Conservation (phyloP, 495 filamentous ascomycete species). For the Xylaria scruposa region DNA sequence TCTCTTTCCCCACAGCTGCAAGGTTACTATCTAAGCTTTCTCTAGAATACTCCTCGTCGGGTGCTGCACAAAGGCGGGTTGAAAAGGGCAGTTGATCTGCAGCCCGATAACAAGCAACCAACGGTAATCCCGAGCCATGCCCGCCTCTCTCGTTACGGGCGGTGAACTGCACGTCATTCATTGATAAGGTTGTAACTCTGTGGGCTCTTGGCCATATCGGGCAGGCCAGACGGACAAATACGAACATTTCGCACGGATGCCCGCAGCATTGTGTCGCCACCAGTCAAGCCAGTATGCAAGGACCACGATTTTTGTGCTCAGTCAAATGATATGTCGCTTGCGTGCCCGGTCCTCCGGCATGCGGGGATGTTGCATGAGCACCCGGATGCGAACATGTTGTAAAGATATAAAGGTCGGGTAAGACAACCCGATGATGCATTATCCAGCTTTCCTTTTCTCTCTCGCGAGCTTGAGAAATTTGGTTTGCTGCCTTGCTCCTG, state of each 20-base stretch:
- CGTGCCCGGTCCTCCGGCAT: not conserved
- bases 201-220: constrained; percentile 10
- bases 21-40: constrained; percentile 1
- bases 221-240: not conserved
- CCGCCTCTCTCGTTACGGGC: not conserved
- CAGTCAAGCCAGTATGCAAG: constrained; percentile 4
- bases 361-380: constrained; percentile 2
- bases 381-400: constrained; percentile 4
- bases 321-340: not conserved
- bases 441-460: not conserved
- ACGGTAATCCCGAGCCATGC: constrained; percentile 18
- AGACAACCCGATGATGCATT: not conserved
- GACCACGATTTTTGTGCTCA: not conserved
- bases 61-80: constrained; percentile 9
- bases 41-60: constrained; percentile 2
- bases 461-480: not conserved
- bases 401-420: constrained; percentile 9
- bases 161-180: constrained; percentile 20
- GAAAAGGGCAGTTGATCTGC: constrained; percentile 13
- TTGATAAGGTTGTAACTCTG: constrained; percentile 12
- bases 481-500: not conserved
- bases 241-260: not conserved
- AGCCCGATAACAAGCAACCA: constrained; percentile 15
- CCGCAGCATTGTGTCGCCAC: not conserved
- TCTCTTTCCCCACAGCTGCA: not conserved